phyloP scores from a whole-genome alignment of 2,329 filamentous ascomycete genomes.

The Gaeumannomyces sp. region DNA sequence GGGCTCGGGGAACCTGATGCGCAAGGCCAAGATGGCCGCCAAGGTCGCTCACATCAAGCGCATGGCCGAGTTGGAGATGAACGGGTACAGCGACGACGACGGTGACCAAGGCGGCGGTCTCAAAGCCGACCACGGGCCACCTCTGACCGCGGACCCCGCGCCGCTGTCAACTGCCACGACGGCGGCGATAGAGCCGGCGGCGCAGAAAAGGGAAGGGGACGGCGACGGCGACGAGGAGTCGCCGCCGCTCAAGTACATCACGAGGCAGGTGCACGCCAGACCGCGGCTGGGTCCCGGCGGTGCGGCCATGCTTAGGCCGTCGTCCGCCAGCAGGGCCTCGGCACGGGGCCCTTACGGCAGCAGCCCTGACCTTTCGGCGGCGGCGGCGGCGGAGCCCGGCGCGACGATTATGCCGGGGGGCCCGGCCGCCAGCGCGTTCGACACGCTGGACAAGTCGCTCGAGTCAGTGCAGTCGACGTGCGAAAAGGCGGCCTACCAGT shows the following conservation, averaged over 20 bases:
- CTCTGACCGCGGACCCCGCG: neutral
- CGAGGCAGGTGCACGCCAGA: slow-evolving; percentile 29
- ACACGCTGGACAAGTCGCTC: slow-evolving; percentile 69
- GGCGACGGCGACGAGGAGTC: slow-evolving; percentile 22
- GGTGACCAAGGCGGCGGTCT: slow-evolving; percentile 18
- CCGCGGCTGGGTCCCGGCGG: slow-evolving; percentile 17
- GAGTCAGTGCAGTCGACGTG: slow-evolving; percentile 76
- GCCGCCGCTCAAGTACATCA: slow-evolving; percentile 30
- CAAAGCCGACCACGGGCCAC: slow-evolving; percentile 1
- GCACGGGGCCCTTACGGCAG: slow-evolving; percentile 9
- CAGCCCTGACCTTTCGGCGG: slow-evolving; percentile 4
- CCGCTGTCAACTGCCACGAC: neutral
- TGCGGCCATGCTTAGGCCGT: slow-evolving; percentile 20
- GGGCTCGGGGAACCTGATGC: slow-evolving; percentile 72
- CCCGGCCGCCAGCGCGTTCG: slow-evolving; percentile 49
- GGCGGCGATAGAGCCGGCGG: slow-evolving; percentile 12
- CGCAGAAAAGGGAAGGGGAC: slow-evolving; percentile 7
- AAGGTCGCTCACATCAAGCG: slow-evolving; percentile 62
- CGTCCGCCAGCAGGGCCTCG: slow-evolving; percentile 20
- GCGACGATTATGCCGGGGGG: slow-evolving; percentile 16
- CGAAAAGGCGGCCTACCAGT: slow-evolving; percentile 82
- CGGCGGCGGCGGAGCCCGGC: slow-evolving; percentile 15
- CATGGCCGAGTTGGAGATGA: slow-evolving; percentile 52
- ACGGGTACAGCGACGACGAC: slow-evolving; percentile 41
- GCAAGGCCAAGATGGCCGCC: slow-evolving; percentile 80